Evolutionary conservation across 2,329 filamentous ascomycete species (phyloP).

Genomic region (Aulographum hederae): DNA sequence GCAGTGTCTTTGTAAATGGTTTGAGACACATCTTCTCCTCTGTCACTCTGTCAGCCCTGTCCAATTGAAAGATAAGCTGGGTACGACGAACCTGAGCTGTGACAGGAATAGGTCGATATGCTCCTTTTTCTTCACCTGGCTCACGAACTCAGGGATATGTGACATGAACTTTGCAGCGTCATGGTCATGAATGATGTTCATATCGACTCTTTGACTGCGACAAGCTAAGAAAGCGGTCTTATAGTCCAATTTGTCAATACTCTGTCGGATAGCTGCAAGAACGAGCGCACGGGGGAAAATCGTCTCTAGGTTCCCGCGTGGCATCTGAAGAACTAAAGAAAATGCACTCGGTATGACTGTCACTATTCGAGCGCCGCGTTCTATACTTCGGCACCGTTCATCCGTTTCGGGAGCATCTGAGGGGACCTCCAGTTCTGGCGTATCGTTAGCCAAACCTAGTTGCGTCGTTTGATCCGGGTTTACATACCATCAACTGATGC

Average conservation of each 20-base stretch:
- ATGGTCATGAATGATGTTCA: constrained; percentile 95
- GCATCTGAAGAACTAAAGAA: constrained; percentile 81
- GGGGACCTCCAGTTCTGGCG: constrained; percentile 59
- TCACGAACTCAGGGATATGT: constrained; percentile 58
- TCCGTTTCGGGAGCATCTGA: constrained; percentile 79
- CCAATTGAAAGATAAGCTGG: background rate
- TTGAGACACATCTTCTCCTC: constrained; percentile 80
- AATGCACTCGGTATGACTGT: constrained; percentile 81
- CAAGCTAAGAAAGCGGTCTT: constrained; percentile 71
- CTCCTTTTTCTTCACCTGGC: constrained; percentile 64
- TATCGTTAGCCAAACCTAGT: no score
- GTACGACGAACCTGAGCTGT: constrained; percentile 45
- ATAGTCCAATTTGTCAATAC: constrained; percentile 69
- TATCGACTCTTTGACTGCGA: constrained; percentile 83
- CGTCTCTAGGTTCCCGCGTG: constrained; percentile 85
- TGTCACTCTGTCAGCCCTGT: constrained; percentile 8
- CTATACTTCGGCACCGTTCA: constrained; percentile 79
- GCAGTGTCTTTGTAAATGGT: constrained; percentile 81
- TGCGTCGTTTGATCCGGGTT: no score
- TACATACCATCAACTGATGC: constrained; percentile 40
- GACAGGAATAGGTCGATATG: constrained; percentile 86
- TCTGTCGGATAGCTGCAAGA: constrained; percentile 66
- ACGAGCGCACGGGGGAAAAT: constrained; percentile 89
- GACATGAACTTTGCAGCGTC: constrained; percentile 70
- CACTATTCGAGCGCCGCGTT: constrained; percentile 72